These are phyloP conservation scores for Leccinum subrobustum DNA, from an alignment of 1,284 basidiomycete species.

Conservation along the genomic window DNA sequence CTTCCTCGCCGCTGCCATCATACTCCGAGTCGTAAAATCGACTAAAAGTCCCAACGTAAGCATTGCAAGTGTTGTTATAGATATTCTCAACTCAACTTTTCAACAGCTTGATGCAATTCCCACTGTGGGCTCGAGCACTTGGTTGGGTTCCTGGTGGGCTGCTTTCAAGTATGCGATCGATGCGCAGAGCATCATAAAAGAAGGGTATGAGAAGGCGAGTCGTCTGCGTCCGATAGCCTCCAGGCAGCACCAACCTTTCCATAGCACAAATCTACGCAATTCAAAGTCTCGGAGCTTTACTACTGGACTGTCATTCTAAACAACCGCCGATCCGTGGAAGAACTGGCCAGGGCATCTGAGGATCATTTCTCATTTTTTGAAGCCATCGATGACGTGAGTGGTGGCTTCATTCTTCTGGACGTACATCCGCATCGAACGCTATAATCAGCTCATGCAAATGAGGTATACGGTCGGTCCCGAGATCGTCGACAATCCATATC, in stretches of 20 bases:
- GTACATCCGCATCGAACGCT: not conserved
- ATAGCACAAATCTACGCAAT: conserved; percentile 28
- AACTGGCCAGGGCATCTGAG: conserved; percentile 40
- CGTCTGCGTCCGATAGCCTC: not conserved
- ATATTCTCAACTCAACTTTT: not conserved
- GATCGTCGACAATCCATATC: conserved; percentile 29
- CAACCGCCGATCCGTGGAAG: conserved; percentile 37
- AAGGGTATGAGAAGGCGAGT: not conserved
- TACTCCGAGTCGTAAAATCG: not conserved
- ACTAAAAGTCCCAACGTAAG: conserved; percentile 4
- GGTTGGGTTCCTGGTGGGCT: not conserved
- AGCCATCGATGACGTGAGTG: conserved; percentile 35
- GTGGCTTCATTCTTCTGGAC: not conserved
- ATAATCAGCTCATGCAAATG: conserved; percentile 18
- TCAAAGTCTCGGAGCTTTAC: conserved; percentile 41
- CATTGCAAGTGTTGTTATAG: not conserved
- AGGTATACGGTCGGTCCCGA: conserved; percentile 31
- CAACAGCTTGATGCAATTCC: not conserved
- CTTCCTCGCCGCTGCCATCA: not conserved
- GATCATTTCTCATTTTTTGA: conserved; percentile 40
- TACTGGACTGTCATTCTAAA: conserved; percentile 43
- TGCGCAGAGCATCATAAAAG: not conserved
- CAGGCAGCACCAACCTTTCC: not conserved
- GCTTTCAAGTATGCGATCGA: not conserved
- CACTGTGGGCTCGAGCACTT: not conserved